Conservation (phyloP, 78 protist genomes). For the Dictyostelium capitatum region DNA sequence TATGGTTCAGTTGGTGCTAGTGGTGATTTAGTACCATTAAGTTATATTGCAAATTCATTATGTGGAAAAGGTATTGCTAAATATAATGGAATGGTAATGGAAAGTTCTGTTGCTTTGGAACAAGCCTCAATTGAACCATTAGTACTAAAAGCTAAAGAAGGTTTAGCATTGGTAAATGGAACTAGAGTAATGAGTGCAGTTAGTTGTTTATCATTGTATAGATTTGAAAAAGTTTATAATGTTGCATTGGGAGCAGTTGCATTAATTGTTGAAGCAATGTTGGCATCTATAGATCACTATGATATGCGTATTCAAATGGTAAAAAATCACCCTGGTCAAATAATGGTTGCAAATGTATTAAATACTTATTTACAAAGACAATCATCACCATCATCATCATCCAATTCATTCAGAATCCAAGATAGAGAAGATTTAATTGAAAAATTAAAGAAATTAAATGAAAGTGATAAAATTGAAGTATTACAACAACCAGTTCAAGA, state of each 20-base stretch:
- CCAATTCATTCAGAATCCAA: not conserved
- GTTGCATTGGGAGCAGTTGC: slow-evolving; percentile 1
- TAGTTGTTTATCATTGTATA: not conserved
- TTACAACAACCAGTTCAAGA: slow-evolving; percentile 17
- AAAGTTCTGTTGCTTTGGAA: not conserved
- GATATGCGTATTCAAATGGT: slow-evolving; percentile 5
- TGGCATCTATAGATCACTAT: not conserved
- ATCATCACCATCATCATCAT: too few species aligned
- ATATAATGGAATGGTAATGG: not conserved
- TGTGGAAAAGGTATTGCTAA: slow-evolving; percentile 21
- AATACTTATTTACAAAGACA: not conserved
- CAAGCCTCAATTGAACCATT: not conserved
- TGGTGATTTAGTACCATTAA: slow-evolving; percentile 30
- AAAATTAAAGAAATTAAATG: too few species aligned
- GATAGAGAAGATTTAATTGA: too few species aligned
- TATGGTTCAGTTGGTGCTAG: slow-evolving; percentile 31
- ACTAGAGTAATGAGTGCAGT: slow-evolving; percentile 39
- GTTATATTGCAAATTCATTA: not conserved
- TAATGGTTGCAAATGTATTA: not conserved
- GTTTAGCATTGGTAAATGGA: slow-evolving; percentile 31
- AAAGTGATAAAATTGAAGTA: not conserved
- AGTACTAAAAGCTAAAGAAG: slow-evolving; percentile 18
- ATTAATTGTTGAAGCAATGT: slow-evolving; percentile 3
- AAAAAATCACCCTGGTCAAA: slow-evolving; percentile 31
- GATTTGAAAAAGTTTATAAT: not conserved